Conservation (phyloP, 192 early-diverging fungal genomes). For the Spinellus fusiger region DNA sequence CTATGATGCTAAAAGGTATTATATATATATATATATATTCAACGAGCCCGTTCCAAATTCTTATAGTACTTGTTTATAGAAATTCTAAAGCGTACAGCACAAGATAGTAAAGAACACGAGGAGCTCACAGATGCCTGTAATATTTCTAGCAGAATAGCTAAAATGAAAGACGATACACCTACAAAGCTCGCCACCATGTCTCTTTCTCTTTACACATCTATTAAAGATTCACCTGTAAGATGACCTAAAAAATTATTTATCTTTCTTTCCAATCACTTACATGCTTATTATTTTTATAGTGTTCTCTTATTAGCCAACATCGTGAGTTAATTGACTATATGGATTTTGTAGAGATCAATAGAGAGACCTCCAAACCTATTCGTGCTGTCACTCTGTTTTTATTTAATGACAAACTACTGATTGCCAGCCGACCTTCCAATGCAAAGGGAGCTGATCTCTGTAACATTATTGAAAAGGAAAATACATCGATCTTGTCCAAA, state of each 20-base stretch:
- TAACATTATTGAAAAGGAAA: slow-evolving; percentile 5
- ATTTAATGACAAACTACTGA: slow-evolving; percentile 32
- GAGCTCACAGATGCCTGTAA: slow-evolving; percentile 15
- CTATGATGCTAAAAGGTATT: slow-evolving; percentile 32
- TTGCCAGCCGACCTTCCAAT: slow-evolving; percentile 24
- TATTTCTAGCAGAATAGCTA: slow-evolving; percentile 25
- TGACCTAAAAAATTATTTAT: background rate
- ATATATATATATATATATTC: background rate
- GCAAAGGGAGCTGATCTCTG: slow-evolving; percentile 19
- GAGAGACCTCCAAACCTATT: slow-evolving; percentile 17
- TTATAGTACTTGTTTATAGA: slow-evolving; percentile 9
- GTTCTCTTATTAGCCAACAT: slow-evolving; percentile 29
- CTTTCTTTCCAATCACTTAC: background rate
- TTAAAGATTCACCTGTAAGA: slow-evolving; percentile 29
- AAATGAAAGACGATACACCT: slow-evolving; percentile 31
- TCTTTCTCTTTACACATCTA: slow-evolving; percentile 23
- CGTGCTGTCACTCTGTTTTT: slow-evolving; percentile 29
- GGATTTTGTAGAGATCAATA: slow-evolving; percentile 28
- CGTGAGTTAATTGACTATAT: slow-evolving; percentile 20
- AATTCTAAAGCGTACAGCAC: slow-evolving; percentile 20
- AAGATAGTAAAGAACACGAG: slow-evolving; percentile 18
- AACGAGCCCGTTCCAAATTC: background rate
- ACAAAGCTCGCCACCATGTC: slow-evolving; percentile 31
- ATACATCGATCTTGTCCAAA: background rate
- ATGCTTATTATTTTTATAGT: slow-evolving; percentile 15